phyloP scores from a whole-genome alignment of 352 stramenopile species.

The Globisporangium mamillatum region DNA sequence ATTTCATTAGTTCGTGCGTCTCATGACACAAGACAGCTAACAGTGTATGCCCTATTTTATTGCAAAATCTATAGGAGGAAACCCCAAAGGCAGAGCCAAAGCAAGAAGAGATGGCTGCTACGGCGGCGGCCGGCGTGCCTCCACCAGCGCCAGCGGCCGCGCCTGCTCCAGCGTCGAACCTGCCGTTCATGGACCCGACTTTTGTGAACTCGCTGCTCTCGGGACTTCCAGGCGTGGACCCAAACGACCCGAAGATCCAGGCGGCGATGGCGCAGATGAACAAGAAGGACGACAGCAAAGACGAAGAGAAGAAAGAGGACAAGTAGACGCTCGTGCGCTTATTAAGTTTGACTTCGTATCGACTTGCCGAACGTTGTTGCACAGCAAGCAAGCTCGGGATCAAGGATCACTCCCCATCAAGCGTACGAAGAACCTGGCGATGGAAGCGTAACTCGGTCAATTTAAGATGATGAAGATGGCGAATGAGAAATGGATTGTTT shows the following conservation, averaged over 20 bases:
- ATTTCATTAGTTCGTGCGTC: not conserved
- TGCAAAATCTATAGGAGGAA: constrained; percentile 12
- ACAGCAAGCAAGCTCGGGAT: not conserved
- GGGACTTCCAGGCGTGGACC: constrained; percentile 87
- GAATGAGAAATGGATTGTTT: not conserved
- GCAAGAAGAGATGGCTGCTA: constrained; percentile 10
- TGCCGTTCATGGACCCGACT: constrained; percentile 87
- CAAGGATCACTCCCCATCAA: not conserved
- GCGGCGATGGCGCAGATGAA: constrained; percentile 88
- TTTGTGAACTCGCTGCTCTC: constrained; percentile 90
- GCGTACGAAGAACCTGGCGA: not conserved
- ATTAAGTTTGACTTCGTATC: not conserved
- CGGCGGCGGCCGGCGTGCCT: constrained; percentile 28
- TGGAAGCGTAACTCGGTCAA: not conserved
- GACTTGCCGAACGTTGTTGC: not conserved
- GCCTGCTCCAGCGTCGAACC: constrained; percentile 69
- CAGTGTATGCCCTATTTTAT: not conserved
- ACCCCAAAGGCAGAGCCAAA: constrained; percentile 24
- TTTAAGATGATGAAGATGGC: constrained; percentile 1
- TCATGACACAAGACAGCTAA: not conserved
- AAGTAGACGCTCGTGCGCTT: constrained; percentile 32
- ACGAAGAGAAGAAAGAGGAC: constrained; percentile 83
- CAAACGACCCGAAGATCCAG: constrained; percentile 91
- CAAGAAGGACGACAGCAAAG: constrained; percentile 79
- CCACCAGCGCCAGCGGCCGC: constrained; percentile 36